These are phyloP conservation scores for Puya raimondii DNA, from an alignment of 176 grass and related monocot genomes.

Conservation along the genomic window DNA sequence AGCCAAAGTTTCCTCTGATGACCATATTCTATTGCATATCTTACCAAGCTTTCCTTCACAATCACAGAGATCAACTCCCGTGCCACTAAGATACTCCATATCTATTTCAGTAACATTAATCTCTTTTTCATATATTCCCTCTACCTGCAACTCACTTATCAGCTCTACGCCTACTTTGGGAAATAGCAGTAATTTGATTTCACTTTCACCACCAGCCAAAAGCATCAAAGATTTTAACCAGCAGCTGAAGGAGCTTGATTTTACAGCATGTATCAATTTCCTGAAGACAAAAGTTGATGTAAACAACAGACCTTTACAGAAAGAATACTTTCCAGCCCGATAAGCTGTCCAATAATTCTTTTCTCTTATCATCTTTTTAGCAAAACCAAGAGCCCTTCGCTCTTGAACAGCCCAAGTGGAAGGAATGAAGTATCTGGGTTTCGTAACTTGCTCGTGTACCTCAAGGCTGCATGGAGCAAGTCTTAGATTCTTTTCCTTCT, in stretches of 20 bases:
- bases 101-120: conserved; percentile 34
- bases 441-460: conserved; percentile 5
- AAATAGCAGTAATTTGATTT: conserved; percentile 72
- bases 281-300: conserved; percentile 62
- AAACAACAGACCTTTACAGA: conserved; percentile 70
- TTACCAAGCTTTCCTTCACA: conserved; percentile 37
- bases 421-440: conserved; percentile 11
- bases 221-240: conserved; percentile 75
- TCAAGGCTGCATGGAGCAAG: neutral
- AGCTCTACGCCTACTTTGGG: conserved; percentile 49
- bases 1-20: conserved; percentile 40
- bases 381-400: conserved; percentile 36
- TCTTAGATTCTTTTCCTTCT: conserved; percentile 9
- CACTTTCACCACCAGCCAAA: conserved; percentile 58
- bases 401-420: conserved; percentile 51
- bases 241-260: conserved; percentile 36
- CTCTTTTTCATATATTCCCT: conserved; percentile 25
- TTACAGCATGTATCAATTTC: conserved; percentile 57
- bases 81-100: conserved; percentile 10
- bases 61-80: conserved; percentile 30
- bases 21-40: conserved; percentile 48
- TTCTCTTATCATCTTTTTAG: conserved; percentile 48
- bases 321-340: conserved; percentile 70
- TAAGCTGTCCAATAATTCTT: conserved; percentile 77
- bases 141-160: conserved; percentile 52